A percentile compares a stretch with the other conserved stretches of the same genome.
phyloP scores from a whole-genome alignment of 2,329 filamentous ascomycete species.

The Canariomyces notabilis region DNA sequence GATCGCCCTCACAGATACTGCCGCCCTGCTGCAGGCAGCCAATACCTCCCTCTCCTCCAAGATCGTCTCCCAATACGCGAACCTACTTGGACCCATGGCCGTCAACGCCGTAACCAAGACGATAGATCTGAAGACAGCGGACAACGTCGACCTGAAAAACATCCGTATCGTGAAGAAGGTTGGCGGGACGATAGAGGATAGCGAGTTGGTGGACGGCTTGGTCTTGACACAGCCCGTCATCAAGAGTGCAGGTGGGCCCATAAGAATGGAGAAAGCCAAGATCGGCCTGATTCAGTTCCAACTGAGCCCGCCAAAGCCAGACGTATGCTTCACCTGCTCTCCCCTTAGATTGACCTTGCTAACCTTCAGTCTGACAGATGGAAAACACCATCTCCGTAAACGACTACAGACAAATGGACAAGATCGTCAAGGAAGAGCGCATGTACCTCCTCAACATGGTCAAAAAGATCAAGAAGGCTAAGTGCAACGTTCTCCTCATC shows the following conservation, averaged over 20 bases:
- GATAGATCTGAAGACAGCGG: conserved; percentile 90
- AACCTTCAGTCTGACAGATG: conserved; percentile 55
- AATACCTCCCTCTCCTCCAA: conserved; percentile 97
- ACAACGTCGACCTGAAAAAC: conserved; percentile 95
- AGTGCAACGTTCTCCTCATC: conserved; percentile 97
- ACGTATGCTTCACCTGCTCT: conserved; percentile 50
- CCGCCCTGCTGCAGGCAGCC: conserved; percentile 89
- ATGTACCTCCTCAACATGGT: conserved; percentile 97
- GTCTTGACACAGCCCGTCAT: conserved; percentile 89
- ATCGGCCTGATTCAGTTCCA: conserved; percentile 99
- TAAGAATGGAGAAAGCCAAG: conserved; percentile 92
- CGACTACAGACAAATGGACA: conserved; percentile 99
- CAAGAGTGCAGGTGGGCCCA: conserved; percentile 87
- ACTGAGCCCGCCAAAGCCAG: conserved; percentile 93
- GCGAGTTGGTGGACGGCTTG: conserved; percentile 91
- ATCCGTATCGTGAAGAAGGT: conserved; percentile 97
- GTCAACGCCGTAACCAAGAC: conserved; percentile 94
- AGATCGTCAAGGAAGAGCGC: conserved; percentile 98
- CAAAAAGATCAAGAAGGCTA: conserved; percentile 99
- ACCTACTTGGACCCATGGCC: conserved; percentile 92
- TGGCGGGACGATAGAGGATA: conserved; percentile 96
- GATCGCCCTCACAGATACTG: conserved; percentile 80
- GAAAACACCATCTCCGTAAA: conserved; percentile 99
- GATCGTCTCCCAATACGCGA: conserved; percentile 96
- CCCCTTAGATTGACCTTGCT: neutral